Percentiles rank a stretch among this genome's conserved stretches.
Evolutionary conservation across 2,329 filamentous ascomycete genomes (phyloP).

Genomic region (Aspergillus nomiae): DNA sequence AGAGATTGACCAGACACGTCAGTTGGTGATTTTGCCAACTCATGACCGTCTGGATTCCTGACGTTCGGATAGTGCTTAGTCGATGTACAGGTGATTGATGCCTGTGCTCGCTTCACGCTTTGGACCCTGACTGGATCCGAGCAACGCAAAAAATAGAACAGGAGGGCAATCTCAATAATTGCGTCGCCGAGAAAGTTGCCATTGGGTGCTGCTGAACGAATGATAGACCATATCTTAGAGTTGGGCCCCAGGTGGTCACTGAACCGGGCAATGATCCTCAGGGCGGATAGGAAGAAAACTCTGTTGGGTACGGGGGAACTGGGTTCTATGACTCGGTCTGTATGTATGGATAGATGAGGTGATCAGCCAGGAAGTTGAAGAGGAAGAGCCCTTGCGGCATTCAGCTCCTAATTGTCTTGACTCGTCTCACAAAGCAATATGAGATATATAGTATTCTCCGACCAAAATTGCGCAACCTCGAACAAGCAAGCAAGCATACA

Average conservation of each 20-base stretch:
- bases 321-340: too few species aligned
- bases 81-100: not conserved
- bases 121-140: not conserved
- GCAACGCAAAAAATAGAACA: not conserved
- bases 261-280: constrained; percentile 12
- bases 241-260: not conserved
- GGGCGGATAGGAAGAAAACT: constrained; percentile 1
- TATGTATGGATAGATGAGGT: too few species aligned
- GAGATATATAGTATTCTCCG: not conserved
- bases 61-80: not conserved
- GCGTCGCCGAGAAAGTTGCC: not conserved
- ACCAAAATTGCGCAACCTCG: not conserved
- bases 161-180: not conserved
- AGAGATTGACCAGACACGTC: not conserved
- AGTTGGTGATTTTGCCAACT: not conserved
- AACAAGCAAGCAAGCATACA: not conserved
- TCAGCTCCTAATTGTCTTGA: not conserved
- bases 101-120: not conserved
- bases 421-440: not conserved
- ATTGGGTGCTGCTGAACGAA: not conserved
- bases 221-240: not conserved
- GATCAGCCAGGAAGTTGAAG: too few species aligned
- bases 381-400: not conserved
- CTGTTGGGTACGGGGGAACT: not conserved
- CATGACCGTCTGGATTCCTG: not conserved